Percentiles rank a stretch among this genome's conserved stretches.
These are phyloP conservation scores for Pseudozyma thailandica DNA, from an alignment of 1,284 basidiomycete species.

Conservation along the genomic window DNA sequence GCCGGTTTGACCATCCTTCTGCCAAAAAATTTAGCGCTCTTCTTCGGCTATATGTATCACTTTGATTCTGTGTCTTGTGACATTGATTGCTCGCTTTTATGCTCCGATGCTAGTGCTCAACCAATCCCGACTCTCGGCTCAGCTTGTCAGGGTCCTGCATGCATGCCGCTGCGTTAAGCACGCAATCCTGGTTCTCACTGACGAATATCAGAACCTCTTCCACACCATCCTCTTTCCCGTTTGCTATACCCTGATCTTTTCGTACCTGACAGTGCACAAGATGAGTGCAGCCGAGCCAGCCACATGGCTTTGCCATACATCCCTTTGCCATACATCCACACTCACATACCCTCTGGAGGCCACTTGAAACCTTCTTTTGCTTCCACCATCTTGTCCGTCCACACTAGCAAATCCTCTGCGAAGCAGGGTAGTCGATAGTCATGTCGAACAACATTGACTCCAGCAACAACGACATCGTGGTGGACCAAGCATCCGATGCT, in stretches of 20 bases:
- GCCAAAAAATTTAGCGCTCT: not conserved
- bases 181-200: slow-evolving; percentile 15
- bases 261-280: slow-evolving; percentile 1
- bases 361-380: not conserved
- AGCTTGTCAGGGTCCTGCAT: slow-evolving; percentile 18
- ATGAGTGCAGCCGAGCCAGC: not conserved
- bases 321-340: not conserved
- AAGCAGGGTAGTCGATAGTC: not conserved
- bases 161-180: slow-evolving; percentile 7
- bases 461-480: slow-evolving; percentile 15
- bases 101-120: slow-evolving; percentile 1
- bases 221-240: not conserved
- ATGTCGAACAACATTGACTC: slow-evolving; percentile 18
- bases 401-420: not conserved
- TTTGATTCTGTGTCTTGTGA: no score
- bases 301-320: not conserved
- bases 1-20: slow-evolving; percentile 6
- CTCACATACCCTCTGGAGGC: not conserved
- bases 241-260: not conserved
- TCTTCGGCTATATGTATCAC: not conserved
- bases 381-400: not conserved
- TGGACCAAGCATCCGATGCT: slow-evolving; percentile 15
- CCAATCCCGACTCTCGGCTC: slow-evolving; percentile 4
- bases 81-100: no score
- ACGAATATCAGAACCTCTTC: slow-evolving; percentile 6